These are phyloP conservation scores for Alliaria petiolata DNA, from an alignment of 345 rosid genomes.

Conservation along the genomic window DNA sequence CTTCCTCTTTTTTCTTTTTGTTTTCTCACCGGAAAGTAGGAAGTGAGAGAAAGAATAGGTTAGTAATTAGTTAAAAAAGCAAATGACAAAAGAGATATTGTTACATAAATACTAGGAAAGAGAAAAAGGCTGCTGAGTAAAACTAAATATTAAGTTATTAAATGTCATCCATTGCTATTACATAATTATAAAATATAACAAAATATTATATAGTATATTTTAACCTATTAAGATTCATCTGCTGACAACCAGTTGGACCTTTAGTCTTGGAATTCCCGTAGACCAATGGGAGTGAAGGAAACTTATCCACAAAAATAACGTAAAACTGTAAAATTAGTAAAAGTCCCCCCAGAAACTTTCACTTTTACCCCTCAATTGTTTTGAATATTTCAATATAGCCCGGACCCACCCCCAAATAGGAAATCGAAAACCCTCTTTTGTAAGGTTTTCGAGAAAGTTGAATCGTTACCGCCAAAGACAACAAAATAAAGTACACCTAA, in stretches of 20 bases:
- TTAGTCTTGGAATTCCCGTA: neutral
- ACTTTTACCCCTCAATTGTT: neutral
- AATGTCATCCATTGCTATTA: no score
- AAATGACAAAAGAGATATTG: no score
- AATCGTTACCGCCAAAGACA: slow-evolving; percentile 36
- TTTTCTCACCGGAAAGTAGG: no score
- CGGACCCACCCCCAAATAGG: neutral
- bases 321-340: neutral
- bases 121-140: no score
- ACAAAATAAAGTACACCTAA: neutral
- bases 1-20: no score
- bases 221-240: neutral
- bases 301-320: neutral
- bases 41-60: no score
- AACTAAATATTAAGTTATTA: no score
- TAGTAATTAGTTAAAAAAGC: no score
- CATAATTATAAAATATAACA: no score
- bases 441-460: slow-evolving; percentile 24
- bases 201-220: neutral
- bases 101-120: no score
- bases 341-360: neutral
- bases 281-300: neutral
- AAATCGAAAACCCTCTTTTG: slow-evolving; percentile 5
- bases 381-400: neutral
- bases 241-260: neutral